Percentiles rank a stretch among this genome's conserved stretches.
Evolutionary conservation across 768 basidiomycete species (phyloP).

Genomic region (Macrolepiota dolichaula): DNA sequence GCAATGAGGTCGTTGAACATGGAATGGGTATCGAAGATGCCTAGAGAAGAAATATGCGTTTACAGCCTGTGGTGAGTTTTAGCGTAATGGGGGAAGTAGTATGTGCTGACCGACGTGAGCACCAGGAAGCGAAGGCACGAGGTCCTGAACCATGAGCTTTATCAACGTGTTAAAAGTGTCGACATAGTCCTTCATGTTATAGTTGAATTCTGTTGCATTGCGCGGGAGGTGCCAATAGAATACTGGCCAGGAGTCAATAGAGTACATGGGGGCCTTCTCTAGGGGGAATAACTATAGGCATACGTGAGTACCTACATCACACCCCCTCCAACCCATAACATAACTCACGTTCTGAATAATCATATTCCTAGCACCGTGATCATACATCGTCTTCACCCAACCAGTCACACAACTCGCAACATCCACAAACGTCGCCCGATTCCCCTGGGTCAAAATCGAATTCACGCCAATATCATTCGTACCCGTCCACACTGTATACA

Average conservation of each 20-base stretch:
- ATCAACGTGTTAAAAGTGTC: slow-evolving; percentile 49
- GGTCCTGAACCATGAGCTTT: slow-evolving; percentile 43
- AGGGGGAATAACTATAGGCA: slow-evolving; percentile 52
- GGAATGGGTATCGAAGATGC: slow-evolving; percentile 56
- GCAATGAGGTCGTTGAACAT: slow-evolving; percentile 60
- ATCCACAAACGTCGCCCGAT: slow-evolving; percentile 52
- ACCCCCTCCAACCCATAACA: not conserved
- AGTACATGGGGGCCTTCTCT: slow-evolving; percentile 44
- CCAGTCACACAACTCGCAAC: slow-evolving; percentile 56
- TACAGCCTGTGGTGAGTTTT: not conserved
- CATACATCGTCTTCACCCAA: slow-evolving; percentile 54
- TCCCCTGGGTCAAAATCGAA: slow-evolving; percentile 46
- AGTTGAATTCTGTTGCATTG: slow-evolving; percentile 56
- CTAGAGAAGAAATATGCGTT: slow-evolving; percentile 24
- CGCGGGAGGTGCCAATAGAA: slow-evolving; percentile 46
- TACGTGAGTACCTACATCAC: not conserved
- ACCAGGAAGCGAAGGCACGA: slow-evolving; percentile 42
- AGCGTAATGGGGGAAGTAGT: not conserved
- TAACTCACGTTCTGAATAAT: slow-evolving; percentile 61
- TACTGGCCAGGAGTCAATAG: slow-evolving; percentile 41
- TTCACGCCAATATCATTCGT: slow-evolving; percentile 60
- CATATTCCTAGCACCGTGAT: slow-evolving; percentile 61
- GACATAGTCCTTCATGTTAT: slow-evolving; percentile 50
- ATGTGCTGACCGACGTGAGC: slow-evolving; percentile 56
- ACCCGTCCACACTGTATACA: slow-evolving; percentile 69